Base-by-base conservation (phyloP, 192 early-diverging fungal genomes). In the Coemansia sp. region DNA sequence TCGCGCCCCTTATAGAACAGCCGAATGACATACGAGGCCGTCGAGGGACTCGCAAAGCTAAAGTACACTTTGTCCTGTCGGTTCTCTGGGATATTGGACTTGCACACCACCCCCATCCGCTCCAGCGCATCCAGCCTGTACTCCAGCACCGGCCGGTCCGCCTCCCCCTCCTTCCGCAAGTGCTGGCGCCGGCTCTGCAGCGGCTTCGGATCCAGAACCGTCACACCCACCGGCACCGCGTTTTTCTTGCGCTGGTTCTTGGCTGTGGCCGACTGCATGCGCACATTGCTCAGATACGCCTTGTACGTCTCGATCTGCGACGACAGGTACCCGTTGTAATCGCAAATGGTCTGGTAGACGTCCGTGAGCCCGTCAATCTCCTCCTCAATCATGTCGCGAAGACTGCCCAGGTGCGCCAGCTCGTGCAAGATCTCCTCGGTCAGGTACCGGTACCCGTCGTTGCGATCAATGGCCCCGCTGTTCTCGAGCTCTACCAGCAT, bases 221-320 rank as follows among this genome's bases (percentile, higher is more conserved):
- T 88, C 21, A 88, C 88, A 24, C 88, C 87, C 11, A 69, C 89
- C 59, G 26, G 90, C 87, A 70, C 83, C 74, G 61, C 67, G 59
- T 73, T 70, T 70, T 77, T 82, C 53, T 74, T 73, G 60, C 69
- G 76, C 63, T 73, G 83, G 88, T 70, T 85, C 87, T 77, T 95
- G 89, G 60, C 90, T 56, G 73, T 73, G 3, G 78, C 78, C 21
- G 78, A 75, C 63, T 81, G 78, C 78, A 81, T 88, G 38, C 95
- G 89, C 45, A 97, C 95, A 61, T 97, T 97, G 69, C 94, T 90
- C 36, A 97, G 73, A 58, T 97, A 97, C 6, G 93, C 92, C 83
- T 95, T 95, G 84, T 97, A 97, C 23, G 86, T 88, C 63, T 97
- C 95, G 46, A 97, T 80, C 84, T 97, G 95, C 45, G 88, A 85